Percentiles rank a stretch among this genome's conserved stretches.
Conservation (phyloP, 208 protist species). For the Acanthamoeba healyi region DNA sequence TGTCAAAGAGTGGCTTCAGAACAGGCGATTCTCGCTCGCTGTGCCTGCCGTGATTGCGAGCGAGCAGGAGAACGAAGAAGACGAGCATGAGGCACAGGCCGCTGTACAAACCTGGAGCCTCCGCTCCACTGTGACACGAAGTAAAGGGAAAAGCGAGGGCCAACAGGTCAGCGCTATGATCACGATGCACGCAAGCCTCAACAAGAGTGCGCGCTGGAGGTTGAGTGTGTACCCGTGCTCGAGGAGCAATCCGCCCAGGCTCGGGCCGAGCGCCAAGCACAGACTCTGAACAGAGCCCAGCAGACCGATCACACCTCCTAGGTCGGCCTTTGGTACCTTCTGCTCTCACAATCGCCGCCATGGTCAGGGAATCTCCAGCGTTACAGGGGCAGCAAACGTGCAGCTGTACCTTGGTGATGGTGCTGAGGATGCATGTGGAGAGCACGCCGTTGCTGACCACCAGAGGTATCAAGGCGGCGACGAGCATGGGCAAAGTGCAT, state of each 20-base stretch:
- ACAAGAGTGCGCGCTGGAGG: too few species aligned
- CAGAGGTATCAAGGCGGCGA: not conserved
- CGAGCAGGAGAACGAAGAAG: not conserved
- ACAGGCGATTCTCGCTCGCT: slow-evolving; percentile 1
- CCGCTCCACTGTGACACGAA: not conserved
- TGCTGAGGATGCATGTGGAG: slow-evolving; percentile 30
- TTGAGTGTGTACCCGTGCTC: slow-evolving; percentile 13
- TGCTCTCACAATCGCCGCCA: not conserved
- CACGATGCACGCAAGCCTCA: too few species aligned
- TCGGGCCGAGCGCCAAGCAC: not conserved
- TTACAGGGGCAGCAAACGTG: not conserved
- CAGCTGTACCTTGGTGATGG: slow-evolving; percentile 24
- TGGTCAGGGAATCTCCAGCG: too few species aligned
- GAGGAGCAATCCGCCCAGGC: slow-evolving; percentile 8
- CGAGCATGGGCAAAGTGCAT: not conserved
- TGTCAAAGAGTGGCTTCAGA: not conserved
- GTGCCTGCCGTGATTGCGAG: not conserved
- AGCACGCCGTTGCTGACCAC: slow-evolving; percentile 26
- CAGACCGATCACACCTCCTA: slow-evolving; percentile 5
- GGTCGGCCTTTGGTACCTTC: not conserved
- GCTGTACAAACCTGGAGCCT: slow-evolving; percentile 12
- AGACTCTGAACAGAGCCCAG: slow-evolving; percentile 23
- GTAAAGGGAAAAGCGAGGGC: not conserved
- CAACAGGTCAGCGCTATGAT: too few species aligned
- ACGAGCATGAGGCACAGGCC: not conserved